A percentile compares a stretch with the other conserved stretches of the same genome.
Conservation (phyloP, 176 grass and related monocot genomes). For the Oryza longistaminata region DNA sequence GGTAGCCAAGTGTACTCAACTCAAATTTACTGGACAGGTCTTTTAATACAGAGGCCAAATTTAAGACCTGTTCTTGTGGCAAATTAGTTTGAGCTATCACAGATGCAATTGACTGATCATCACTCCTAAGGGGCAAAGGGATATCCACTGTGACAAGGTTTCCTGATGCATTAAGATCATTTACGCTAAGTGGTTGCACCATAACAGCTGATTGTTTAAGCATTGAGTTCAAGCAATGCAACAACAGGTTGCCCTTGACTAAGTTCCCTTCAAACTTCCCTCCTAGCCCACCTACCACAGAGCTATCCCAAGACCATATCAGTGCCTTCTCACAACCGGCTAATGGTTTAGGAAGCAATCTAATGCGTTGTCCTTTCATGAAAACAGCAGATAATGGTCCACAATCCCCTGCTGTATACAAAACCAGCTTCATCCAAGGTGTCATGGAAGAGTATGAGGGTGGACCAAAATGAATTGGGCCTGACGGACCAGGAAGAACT, state of each 20-base stretch:
- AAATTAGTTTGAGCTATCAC: conserved; percentile 49
- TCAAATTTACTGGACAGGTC: conserved; percentile 67
- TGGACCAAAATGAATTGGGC: conserved; percentile 89
- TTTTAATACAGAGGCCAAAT: conserved; percentile 67
- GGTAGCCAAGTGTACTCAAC: conserved; percentile 79
- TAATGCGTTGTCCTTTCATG: conserved; percentile 85
- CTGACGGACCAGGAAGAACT: conserved; percentile 80
- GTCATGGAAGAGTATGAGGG: conserved; percentile 92
- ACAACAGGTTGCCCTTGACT: conserved; percentile 87
- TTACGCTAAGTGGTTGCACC: conserved; percentile 81
- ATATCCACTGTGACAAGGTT: conserved; percentile 77
- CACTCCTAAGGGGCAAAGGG: conserved; percentile 76
- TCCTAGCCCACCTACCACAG: conserved; percentile 72
- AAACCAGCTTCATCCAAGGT: conserved; percentile 96
- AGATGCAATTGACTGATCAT: conserved; percentile 65
- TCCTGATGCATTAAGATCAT: conserved; percentile 79
- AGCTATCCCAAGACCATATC: conserved; percentile 97
- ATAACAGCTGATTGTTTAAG: conserved; percentile 86
- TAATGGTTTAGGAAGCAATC: conserved; percentile 88
- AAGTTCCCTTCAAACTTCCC: conserved; percentile 97
- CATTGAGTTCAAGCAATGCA: conserved; percentile 94
- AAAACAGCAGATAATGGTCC: conserved; percentile 91
- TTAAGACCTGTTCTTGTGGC: conserved; percentile 47
- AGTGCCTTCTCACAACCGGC: conserved; percentile 83
- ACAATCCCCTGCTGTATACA: conserved; percentile 71